These are phyloP conservation scores for Puya raimondii DNA, from an alignment of 176 grass and related monocot genomes.

Conservation along the genomic window DNA sequence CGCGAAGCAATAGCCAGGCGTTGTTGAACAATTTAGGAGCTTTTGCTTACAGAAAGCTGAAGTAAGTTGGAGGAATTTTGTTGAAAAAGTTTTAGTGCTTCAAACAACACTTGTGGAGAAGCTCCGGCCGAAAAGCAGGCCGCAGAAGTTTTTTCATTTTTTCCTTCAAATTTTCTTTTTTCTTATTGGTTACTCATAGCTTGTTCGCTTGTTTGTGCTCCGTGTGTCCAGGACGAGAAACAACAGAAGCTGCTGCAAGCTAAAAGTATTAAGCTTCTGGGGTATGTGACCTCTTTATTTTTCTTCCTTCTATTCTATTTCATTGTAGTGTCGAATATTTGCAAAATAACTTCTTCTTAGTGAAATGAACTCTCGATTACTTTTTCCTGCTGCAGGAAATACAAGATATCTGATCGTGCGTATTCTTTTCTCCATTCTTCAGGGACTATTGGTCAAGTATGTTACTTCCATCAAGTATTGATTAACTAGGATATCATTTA, in stretches of 20 bases:
- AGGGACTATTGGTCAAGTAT: constrained; percentile 83
- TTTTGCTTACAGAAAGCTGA: neutral
- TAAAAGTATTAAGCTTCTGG: constrained; percentile 59
- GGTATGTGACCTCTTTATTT: constrained; percentile 31
- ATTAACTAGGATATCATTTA: constrained; percentile 6
- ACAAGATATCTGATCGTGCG: constrained; percentile 61
- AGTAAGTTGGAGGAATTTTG: neutral
- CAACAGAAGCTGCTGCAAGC: constrained; percentile 58
- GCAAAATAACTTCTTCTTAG: neutral
- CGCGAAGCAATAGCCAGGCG: too few species aligned
- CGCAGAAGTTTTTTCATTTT: too few species aligned
- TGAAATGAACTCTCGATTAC: neutral
- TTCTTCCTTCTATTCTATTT: neutral
- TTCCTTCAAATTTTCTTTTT: too few species aligned
- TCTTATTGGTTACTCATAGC: too few species aligned
- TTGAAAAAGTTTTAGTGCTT: too few species aligned
- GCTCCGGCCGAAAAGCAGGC: too few species aligned
- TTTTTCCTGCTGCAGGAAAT: constrained; percentile 36
- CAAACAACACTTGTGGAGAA: too few species aligned
- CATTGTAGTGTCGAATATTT: neutral
- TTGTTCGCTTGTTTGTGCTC: neutral
- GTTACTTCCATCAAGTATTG: neutral
- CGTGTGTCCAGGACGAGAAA: constrained; percentile 62
- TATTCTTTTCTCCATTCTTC: constrained; percentile 72
- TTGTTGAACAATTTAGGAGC: too few species aligned